These are phyloP conservation scores for Calonectria fujianensis DNA, from an alignment of 2,329 filamentous ascomycete genomes.

Conservation along the genomic window DNA sequence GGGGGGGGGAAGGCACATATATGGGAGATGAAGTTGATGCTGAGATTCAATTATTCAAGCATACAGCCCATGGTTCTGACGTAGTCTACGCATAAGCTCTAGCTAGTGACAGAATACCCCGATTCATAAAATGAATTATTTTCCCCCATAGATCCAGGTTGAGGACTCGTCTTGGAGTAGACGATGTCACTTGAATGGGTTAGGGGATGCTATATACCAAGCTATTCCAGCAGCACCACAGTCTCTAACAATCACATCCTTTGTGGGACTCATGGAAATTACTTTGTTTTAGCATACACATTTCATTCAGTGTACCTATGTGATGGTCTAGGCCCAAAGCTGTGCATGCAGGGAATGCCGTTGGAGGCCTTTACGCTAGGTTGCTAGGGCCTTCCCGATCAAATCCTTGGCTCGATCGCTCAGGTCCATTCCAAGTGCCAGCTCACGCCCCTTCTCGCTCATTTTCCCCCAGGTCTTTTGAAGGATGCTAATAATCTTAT, in stretches of 20 bases:
- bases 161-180: no score
- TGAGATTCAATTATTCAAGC: neutral
- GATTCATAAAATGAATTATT: neutral
- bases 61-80: neutral
- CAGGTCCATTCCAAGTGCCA: slow-evolving; percentile 81
- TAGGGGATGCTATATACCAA: neutral
- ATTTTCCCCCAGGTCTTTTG: slow-evolving; percentile 87
- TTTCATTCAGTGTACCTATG: neutral
- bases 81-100: no score
- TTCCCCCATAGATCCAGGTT: neutral
- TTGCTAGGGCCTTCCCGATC: slow-evolving; percentile 76
- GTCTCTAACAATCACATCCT: neutral
- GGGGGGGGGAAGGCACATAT: neutral
- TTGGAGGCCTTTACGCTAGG: slow-evolving; percentile 32
- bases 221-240: no score
- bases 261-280: neutral
- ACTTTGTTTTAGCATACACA: neutral
- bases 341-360: neutral
- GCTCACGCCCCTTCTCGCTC: slow-evolving; percentile 75
- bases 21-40: neutral
- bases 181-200: neutral
- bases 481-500: slow-evolving; percentile 83
- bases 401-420: slow-evolving; percentile 77
- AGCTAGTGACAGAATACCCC: neutral
- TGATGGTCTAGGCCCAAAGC: neutral